Conservation (phyloP, 768 basidiomycete genomes). For the Suillus luteus region DNA sequence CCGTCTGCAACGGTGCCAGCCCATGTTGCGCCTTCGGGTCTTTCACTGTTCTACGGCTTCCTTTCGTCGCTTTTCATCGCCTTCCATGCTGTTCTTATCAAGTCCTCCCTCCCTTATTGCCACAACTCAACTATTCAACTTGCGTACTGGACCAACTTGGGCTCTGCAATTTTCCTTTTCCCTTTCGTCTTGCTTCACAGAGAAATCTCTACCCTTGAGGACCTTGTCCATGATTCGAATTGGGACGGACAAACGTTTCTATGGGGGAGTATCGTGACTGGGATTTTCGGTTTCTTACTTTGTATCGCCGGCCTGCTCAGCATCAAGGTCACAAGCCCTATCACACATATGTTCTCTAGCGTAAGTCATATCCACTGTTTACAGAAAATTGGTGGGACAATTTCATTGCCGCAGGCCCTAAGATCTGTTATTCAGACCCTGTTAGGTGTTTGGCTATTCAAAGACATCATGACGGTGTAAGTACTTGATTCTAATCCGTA, state of each 20-base stretch:
- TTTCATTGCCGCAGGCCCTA: slow-evolving; percentile 53
- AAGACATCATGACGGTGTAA: slow-evolving; percentile 72
- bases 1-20: slow-evolving; percentile 51
- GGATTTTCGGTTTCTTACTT: slow-evolving; percentile 79
- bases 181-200: slow-evolving; percentile 62
- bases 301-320: slow-evolving; percentile 78
- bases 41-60: slow-evolving; percentile 69
- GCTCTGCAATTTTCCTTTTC: slow-evolving; percentile 63
- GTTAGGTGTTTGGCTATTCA: slow-evolving; percentile 75
- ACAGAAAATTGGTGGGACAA: slow-evolving; percentile 10
- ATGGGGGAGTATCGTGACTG: slow-evolving; percentile 69
- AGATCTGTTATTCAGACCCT: slow-evolving; percentile 84
- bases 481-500: slow-evolving; percentile 29
- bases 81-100: slow-evolving; percentile 74
- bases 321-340: slow-evolving; percentile 80
- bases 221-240: slow-evolving; percentile 37
- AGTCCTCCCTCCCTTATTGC: slow-evolving; percentile 65
- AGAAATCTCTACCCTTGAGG: slow-evolving; percentile 47
- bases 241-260: slow-evolving; percentile 59
- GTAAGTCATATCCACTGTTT: slow-evolving; percentile 43
- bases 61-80: slow-evolving; percentile 77
- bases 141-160: slow-evolving; percentile 78
- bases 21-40: slow-evolving; percentile 46
- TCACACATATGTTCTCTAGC: slow-evolving; percentile 85
- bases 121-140: slow-evolving; percentile 72